Conservation (phyloP, 306 rosid species). For the Fragaria iinumae region DNA sequence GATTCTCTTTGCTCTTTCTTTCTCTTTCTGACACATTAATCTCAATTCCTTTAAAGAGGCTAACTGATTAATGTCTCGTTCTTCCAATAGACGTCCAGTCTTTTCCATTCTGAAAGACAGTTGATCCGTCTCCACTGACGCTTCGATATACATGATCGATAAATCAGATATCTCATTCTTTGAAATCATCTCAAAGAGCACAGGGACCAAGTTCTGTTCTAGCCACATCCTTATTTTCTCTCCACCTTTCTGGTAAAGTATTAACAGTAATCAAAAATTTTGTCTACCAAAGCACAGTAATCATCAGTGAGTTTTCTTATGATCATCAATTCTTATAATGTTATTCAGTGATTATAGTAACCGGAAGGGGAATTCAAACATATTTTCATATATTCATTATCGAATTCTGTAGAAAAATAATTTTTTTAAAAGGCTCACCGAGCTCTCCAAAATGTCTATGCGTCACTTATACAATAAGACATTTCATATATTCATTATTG, state of each 20-base stretch:
- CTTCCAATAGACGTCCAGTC: constrained; percentile 13
- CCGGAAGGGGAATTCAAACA: background rate
- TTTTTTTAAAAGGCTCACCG: background rate
- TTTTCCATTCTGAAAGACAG: constrained; percentile 15
- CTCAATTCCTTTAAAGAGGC: constrained; percentile 19
- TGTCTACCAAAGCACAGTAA: background rate
- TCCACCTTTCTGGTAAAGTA: constrained; percentile 19
- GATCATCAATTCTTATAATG: background rate
- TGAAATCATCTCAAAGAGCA: constrained; percentile 17
- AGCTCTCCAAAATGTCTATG: background rate
- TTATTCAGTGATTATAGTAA: background rate
- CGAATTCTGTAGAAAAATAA: background rate
- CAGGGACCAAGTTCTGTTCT: constrained; percentile 22
- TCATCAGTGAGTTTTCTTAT: background rate
- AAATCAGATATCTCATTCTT: constrained; percentile 12
- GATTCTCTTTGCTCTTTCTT: constrained; percentile 20
- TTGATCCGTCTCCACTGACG: constrained; percentile 13
- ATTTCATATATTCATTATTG: background rate
- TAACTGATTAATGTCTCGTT: constrained; percentile 4
- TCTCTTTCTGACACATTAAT: constrained; percentile 22
- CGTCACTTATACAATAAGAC: background rate
- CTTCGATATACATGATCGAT: constrained; percentile 15
- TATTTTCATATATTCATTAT: background rate
- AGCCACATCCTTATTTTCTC: constrained; percentile 27
- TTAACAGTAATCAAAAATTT: background rate